These are phyloP conservation scores for Metschnikowia anglica DNA, from an alignment of 805 yeast species.

Conservation along the genomic window DNA sequence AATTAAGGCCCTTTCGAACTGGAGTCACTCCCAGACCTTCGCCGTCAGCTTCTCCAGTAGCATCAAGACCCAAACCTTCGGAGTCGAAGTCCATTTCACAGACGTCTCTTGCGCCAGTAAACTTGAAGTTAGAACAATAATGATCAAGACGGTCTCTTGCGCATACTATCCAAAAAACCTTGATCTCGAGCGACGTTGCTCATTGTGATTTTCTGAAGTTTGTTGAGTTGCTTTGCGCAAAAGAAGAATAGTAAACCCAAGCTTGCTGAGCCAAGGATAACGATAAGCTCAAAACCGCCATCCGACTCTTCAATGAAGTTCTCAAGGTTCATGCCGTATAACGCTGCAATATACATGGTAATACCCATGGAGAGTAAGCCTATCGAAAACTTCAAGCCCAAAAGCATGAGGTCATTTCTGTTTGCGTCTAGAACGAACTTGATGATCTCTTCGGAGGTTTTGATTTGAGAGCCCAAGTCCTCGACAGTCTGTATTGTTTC, in stretches of 20 bases:
- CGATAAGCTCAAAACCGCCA: constrained; percentile 57
- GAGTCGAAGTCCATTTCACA: not conserved
- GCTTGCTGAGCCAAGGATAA: constrained; percentile 44
- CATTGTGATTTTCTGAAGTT: constrained; percentile 74
- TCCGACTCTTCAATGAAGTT: constrained; percentile 84
- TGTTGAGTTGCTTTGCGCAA: constrained; percentile 57
- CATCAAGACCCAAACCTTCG: not conserved
- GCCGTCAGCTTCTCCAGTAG: constrained; percentile 38
- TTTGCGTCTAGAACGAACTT: constrained; percentile 91
- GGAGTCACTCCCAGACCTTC: constrained; percentile 41
- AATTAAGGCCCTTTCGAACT: constrained; percentile 44
- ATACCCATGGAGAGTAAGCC: constrained; percentile 81
- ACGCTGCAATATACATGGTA: constrained; percentile 76
- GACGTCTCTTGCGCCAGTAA: not conserved
- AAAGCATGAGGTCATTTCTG: constrained; percentile 86
- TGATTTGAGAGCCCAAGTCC: constrained; percentile 74
- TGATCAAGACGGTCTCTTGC: constrained; percentile 2
- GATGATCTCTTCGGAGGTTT: constrained; percentile 92
- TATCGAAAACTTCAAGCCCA: constrained; percentile 79
- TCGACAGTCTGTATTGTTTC: constrained; percentile 91
- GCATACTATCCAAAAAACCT: constrained; percentile 7
- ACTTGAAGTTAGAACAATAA: not conserved
- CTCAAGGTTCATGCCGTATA: constrained; percentile 94
- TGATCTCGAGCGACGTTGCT: constrained; percentile 35
- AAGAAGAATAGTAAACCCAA: constrained; percentile 48